Percentiles rank a stretch among this genome's conserved stretches.
Conservation (phyloP, 345 rosid genomes). For the Camelina neglecta region DNA sequence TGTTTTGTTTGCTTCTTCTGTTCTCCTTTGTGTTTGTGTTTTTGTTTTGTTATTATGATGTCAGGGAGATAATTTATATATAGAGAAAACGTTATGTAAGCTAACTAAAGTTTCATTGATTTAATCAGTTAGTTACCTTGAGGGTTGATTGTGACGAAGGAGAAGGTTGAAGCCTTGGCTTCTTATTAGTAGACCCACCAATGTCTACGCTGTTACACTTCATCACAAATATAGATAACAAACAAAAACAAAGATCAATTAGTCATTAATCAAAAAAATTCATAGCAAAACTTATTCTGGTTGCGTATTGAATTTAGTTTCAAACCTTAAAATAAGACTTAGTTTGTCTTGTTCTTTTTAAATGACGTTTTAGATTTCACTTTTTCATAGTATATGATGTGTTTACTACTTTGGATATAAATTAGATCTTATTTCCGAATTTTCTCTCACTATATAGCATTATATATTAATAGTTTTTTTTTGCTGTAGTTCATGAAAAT, state of each 20-base stretch:
- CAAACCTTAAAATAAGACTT: conserved; percentile 31
- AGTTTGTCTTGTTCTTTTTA: conserved; percentile 19
- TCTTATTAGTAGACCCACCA: conserved; percentile 80
- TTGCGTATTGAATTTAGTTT: conserved; percentile 28
- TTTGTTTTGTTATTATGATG: conserved; percentile 48
- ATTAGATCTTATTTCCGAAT: not conserved
- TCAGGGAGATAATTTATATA: conserved; percentile 32
- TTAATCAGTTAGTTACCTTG: conserved; percentile 56
- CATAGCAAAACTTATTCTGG: conserved; percentile 10
- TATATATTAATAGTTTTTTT: not conserved
- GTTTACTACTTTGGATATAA: conserved; percentile 18
- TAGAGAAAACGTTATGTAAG: conserved; percentile 32
- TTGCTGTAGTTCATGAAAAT: not conserved
- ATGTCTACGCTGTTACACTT: conserved; percentile 77
- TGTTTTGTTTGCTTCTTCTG: conserved; percentile 45
- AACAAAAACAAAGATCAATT: conserved; percentile 23
- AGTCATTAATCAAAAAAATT: not conserved
- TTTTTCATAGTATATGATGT: conserved; percentile 16
- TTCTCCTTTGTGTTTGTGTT: conserved; percentile 50
- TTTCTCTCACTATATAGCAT: conserved; percentile 6
- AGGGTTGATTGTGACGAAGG: conserved; percentile 76
- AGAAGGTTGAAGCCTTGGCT: conserved; percentile 84
- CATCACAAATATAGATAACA: conserved; percentile 24
- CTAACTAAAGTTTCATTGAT: conserved; percentile 8
- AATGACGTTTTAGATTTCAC: conserved; percentile 24